These are phyloP conservation scores for Candolleomyces eurysporus DNA, from an alignment of 768 basidiomycete genomes.

Conservation along the genomic window DNA sequence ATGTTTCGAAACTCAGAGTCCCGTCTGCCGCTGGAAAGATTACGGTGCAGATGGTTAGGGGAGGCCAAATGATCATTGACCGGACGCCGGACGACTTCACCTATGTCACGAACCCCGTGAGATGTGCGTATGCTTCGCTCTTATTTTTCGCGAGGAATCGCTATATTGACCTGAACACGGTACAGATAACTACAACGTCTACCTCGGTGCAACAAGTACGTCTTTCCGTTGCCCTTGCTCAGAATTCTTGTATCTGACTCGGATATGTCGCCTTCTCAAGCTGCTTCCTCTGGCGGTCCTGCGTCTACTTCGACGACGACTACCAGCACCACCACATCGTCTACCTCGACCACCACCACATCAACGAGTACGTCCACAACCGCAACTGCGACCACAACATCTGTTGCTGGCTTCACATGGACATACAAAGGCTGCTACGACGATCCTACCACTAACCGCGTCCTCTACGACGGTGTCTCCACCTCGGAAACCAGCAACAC, in stretches of 20 bases:
- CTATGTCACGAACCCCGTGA: conserved; percentile 30
- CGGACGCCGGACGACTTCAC: conserved; percentile 45
- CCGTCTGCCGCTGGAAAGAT: conserved; percentile 55
- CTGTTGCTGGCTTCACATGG: conserved; percentile 16
- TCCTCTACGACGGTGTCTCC: conserved; percentile 4
- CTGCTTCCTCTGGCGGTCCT: neutral
- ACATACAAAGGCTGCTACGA: conserved; percentile 19
- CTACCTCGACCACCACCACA: conserved; percentile 6
- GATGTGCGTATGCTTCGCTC: conserved; percentile 27
- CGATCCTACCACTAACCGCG: conserved; percentile 6
- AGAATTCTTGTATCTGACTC: neutral
- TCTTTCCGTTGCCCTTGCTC: neutral
- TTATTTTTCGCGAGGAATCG: neutral
- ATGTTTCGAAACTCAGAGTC: conserved; percentile 62
- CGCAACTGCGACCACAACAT: conserved; percentile 1
- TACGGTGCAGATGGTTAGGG: conserved; percentile 1
- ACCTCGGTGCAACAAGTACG: conserved; percentile 24
- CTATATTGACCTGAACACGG: conserved; percentile 10
- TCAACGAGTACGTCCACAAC: conserved; percentile 14
- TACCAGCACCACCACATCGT: neutral
- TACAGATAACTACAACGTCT: conserved; percentile 59
- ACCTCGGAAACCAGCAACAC: conserved; percentile 17
- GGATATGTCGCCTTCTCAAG: conserved; percentile 4
- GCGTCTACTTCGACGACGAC: conserved; percentile 5
- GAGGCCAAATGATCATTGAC: conserved; percentile 28